phyloP scores from a whole-genome alignment of 306 rosid genomes.

The Sphenostylis stenocarpa region DNA sequence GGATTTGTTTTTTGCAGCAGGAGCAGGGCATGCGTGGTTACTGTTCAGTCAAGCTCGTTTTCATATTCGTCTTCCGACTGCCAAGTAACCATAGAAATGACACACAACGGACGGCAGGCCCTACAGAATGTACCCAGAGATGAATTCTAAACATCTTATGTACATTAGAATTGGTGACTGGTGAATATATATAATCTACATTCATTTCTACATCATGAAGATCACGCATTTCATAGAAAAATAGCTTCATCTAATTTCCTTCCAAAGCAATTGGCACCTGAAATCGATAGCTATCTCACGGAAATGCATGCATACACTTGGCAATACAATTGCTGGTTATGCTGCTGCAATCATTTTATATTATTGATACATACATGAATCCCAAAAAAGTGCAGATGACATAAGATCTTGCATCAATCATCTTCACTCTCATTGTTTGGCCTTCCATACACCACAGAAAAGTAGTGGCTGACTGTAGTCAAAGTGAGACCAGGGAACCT shows the following conservation, averaged over 20 bases:
- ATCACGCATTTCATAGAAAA: constrained; percentile 14
- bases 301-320: constrained; percentile 13
- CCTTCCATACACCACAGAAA: constrained; percentile 75
- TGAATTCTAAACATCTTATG: constrained; percentile 19
- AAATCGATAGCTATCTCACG: constrained; percentile 11
- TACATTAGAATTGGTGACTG: constrained; percentile 30
- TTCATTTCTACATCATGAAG: constrained; percentile 21
- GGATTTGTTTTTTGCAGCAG: constrained; percentile 3
- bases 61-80: not conserved
- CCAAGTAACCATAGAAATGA: not conserved
- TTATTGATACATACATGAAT: constrained; percentile 29
- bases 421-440: constrained; percentile 48
- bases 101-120: not conserved
- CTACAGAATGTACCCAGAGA: constrained; percentile 12
- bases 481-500: constrained; percentile 93
- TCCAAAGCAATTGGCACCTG: constrained; percentile 25
- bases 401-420: constrained; percentile 38
- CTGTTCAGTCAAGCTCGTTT: not conserved
- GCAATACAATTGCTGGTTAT: not conserved
- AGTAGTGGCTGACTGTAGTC: constrained; percentile 63
- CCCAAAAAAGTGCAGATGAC: constrained; percentile 27
- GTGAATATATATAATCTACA: constrained; percentile 27
- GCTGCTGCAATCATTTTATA: constrained; percentile 12
- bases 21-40: not conserved
- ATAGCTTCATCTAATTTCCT: constrained; percentile 19